Percentiles rank a stretch among this genome's conserved stretches.
These are phyloP conservation scores for Schizothecium vesticola DNA, from an alignment of 495 filamentous ascomycete species.

Conservation along the genomic window DNA sequence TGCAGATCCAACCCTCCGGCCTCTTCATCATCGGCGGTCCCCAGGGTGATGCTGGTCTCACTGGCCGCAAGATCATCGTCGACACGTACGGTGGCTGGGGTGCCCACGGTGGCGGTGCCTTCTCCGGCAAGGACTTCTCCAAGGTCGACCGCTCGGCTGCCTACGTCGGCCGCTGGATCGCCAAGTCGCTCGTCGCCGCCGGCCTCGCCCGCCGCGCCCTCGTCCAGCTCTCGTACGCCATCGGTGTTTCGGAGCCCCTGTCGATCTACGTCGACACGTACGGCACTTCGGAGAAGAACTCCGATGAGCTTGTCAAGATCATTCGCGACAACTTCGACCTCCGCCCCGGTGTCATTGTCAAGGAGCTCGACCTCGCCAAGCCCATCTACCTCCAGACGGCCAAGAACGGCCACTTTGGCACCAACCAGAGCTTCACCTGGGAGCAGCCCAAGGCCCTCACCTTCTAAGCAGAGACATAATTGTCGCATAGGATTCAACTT, in stretches of 20 bases:
- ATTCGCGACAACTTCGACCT: conserved; percentile 95
- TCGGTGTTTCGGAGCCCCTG: conserved; percentile 95
- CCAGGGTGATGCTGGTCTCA: conserved; percentile 97
- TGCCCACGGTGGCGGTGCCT: conserved; percentile 98
- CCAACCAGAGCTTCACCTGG: conserved; percentile 96
- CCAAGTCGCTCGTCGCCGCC: conserved; percentile 91
- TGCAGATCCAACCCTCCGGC: conserved; percentile 89
- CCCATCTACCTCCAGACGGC: conserved; percentile 98
- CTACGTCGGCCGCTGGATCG: conserved; percentile 96
- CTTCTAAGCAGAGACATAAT: conserved; percentile 54
- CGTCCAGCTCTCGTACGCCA: conserved; percentile 98
- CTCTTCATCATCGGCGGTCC: conserved; percentile 99
- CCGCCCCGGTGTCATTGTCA: conserved; percentile 95
- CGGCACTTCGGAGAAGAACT: conserved; percentile 68
- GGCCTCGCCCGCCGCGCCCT: conserved; percentile 84
- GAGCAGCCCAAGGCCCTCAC: conserved; percentile 95
- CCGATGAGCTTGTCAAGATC: conserved; percentile 83
- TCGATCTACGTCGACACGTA: conserved; percentile 85
- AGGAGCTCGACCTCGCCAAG: conserved; percentile 88
- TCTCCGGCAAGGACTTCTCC: conserved; percentile 99
- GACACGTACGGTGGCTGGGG: conserved; percentile 99
- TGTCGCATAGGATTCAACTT: conserved; percentile 37
- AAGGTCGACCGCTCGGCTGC: conserved; percentile 98
- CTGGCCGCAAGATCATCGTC: conserved; percentile 99
- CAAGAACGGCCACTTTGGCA: conserved; percentile 97